Evolutionary conservation across 768 basidiomycete species (phyloP).

Genomic region (Wakefieldia striispora): DNA sequence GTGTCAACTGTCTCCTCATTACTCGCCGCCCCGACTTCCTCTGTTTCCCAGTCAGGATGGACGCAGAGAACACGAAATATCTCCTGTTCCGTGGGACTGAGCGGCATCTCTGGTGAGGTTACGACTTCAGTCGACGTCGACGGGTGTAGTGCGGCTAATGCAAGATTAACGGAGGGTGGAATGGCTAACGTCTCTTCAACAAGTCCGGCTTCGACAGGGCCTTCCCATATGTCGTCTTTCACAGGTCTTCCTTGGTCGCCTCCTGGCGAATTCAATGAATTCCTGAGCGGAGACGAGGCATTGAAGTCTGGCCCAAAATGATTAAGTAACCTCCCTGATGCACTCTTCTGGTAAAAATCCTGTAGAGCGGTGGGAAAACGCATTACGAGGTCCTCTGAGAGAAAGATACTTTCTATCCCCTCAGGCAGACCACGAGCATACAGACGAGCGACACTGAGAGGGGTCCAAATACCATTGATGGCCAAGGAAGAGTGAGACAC

Average conservation of each 20-base stretch:
- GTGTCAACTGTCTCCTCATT: conserved; percentile 11
- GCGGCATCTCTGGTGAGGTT: conserved; percentile 38
- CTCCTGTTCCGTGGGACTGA: conserved; percentile 69
- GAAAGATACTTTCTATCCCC: conserved; percentile 50
- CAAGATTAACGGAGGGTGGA: conserved; percentile 29
- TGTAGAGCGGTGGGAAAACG: conserved; percentile 62
- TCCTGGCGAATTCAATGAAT: conserved; percentile 2
- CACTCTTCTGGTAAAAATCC: conserved; percentile 51
- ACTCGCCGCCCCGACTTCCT: conserved; percentile 27
- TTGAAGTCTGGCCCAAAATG: conserved; percentile 67
- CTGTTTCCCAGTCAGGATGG: conserved; percentile 50
- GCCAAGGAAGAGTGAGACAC: conserved; percentile 51
- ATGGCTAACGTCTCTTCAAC: conserved; percentile 25
- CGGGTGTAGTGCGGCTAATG: conserved; percentile 28
- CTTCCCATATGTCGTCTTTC: conserved; percentile 21
- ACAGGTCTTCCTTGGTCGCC: not conserved
- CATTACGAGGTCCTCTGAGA: conserved; percentile 60
- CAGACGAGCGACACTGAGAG: conserved; percentile 52
- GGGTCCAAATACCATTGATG: conserved; percentile 68
- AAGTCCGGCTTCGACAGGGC: conserved; percentile 15
- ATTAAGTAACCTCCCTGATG: conserved; percentile 46
- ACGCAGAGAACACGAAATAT: conserved; percentile 66
- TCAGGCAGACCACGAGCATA: conserved; percentile 32
- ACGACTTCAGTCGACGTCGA: conserved; percentile 8
- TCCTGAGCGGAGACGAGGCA: conserved; percentile 35